Conservation (phyloP, 805 yeast species). For the Candida broadrunensis region DNA sequence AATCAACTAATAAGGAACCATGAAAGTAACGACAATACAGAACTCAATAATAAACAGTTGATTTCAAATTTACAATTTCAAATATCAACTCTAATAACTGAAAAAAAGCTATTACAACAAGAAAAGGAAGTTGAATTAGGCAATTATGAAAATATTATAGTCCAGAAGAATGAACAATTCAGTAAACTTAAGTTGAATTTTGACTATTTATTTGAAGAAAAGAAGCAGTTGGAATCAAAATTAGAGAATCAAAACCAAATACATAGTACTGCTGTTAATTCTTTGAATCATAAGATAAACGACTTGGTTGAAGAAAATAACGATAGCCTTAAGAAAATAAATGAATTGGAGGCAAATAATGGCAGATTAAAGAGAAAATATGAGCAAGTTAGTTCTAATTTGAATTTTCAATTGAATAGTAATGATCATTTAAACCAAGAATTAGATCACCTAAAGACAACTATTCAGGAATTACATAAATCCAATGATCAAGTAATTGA, state of each 20-base stretch:
- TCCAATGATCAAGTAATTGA: conserved; percentile 29
- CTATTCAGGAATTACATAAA: conserved; percentile 12
- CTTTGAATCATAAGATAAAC: conserved; percentile 15
- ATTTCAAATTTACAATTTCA: conserved; percentile 31
- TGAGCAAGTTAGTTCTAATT: conserved; percentile 34
- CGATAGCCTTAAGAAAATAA: conserved; percentile 5
- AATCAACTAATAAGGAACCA: conserved; percentile 1
- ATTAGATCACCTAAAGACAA: conserved; percentile 23
- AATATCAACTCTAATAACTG: conserved; percentile 27
- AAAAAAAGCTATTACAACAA: conserved; percentile 28
- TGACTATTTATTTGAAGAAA: conserved; percentile 32
- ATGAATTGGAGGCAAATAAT: conserved; percentile 18
- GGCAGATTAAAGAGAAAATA: conserved; percentile 21
- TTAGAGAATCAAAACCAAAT: conserved; percentile 27
- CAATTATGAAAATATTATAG: conserved; percentile 25
- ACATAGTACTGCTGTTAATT: conserved; percentile 13
- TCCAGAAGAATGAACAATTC: conserved; percentile 30
- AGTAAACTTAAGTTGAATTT: conserved; percentile 32
- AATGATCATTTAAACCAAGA: conserved; percentile 39
- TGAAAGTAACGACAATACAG: conserved; percentile 10
- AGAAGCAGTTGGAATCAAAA: conserved; percentile 30
- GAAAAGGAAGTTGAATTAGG: conserved; percentile 20
- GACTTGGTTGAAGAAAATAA: conserved; percentile 16
- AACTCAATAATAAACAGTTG: conserved; percentile 13
- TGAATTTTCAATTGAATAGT: conserved; percentile 26